Base-by-base conservation (phyloP, 148 eudicot species). In the Arbutus unedo region DNA sequence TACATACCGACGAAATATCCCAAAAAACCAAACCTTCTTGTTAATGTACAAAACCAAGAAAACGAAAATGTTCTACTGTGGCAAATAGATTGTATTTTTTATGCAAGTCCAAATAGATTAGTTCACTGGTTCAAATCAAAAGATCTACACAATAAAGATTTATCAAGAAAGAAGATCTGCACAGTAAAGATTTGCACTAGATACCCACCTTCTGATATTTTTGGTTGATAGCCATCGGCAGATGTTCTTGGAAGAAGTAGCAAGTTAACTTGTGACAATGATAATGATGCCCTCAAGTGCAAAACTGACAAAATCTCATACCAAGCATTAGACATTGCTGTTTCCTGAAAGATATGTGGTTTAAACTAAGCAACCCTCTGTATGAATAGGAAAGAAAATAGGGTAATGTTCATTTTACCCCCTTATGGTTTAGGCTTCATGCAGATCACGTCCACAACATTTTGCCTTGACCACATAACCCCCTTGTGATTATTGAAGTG, bases 171-270 rank as follows among this genome's bases (percentile, higher is more conserved):
- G 10, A 64, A 9, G 70, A 48, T 82, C 60, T 75, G 45, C 49
- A 76, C 13, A 10, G 76, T 4, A 57, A 78, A n/a, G 48, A 15
- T 66, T 41, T 54, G 68, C 77, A 57, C 38, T 45, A 60, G 73
- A 64, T 72, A 79, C 79, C 94, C 88, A 96, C 99, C 99, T 88
- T 96, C 99, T 76, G 99, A 90, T 73, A 96, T 94, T 88, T 94
- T 94, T 79, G 95, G 95, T 83, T 91, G 94, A 89, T 92, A 87
- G 80, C 99, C 99, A 85, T 96, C 99, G 81, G 88, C 51, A 60
- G 98, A 94, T 84, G 92, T 91, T 90, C 95, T 91, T 77, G 99
- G 99, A 85, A 96, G 94, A 86, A 96, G 99, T 88, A 96, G 78
- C 79, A 94, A 84, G 86, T 94, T 96, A 81, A 97, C 99, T 87